Evolutionary conservation across 345 rosid species (phyloP), one percentile per base, ranked within the genome.

Genomic region (Populus alba): DNA sequence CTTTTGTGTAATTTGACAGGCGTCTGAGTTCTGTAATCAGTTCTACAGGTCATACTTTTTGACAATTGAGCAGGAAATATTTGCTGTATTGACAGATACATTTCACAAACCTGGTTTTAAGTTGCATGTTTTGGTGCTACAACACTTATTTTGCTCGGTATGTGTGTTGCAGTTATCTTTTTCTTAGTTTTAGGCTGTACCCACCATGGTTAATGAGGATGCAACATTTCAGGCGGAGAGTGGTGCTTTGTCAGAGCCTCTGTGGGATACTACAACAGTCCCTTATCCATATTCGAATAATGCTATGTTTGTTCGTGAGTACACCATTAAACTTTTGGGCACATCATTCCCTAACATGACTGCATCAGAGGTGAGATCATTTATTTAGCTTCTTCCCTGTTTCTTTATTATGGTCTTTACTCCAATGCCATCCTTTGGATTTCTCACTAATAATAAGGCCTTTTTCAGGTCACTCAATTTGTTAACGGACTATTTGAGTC

Each of bases 61-160:
- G 84, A 81, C 88, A 37, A 90, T 90, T 73, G 99, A 92, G 91
- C 99, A 96, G 85, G 99, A 96, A 83, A 96, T 89, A 78, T 96
- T 96, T 87, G 97, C 95, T 1, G 99, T 96, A 71, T 85, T 96
- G 85, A 92, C 99, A 0, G 98, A 96, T 81, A 96, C 99, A 8
- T 96, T 96, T 78, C 99, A 96, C 79, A 96, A 96, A 85, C 99
- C 99, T 80, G 99, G 99, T 70, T 96, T 96, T 89, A 96, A 96
- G 93, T 83, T 96, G 85, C 99, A 96, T 75, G 97, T 96, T 76
- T 81, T 88, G 65, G 97, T 96, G 78, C 89, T 96, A 49, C 97
- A 94, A 72, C 97, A 91, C 81, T 85, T 94, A 67, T 90, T 94
- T 85, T 94, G 95, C 86, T 77, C 92, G 92, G 99, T 96, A 89